Evolutionary conservation across 192 early-diverging fungal genomes (phyloP).

Genomic region (Gaertneriomyces semiglobifer): DNA sequence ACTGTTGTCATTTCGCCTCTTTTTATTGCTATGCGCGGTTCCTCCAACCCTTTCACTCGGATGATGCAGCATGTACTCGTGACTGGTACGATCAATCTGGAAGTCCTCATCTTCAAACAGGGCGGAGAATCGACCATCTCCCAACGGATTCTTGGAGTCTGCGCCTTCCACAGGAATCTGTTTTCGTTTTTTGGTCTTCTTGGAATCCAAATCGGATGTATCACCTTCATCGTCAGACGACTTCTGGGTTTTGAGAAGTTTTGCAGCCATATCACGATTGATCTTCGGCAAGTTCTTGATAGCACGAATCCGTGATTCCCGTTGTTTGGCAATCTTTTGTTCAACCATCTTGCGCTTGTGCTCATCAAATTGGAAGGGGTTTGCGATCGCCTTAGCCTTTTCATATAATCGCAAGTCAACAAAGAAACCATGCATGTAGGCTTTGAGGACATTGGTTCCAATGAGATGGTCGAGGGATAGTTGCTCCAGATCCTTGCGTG

Average conservation of each 20-base stretch:
- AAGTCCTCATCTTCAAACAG: constrained; percentile 90
- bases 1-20: constrained; percentile 1
- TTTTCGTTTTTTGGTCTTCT: constrained; percentile 42
- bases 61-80: constrained; percentile 77
- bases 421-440: constrained; percentile 99
- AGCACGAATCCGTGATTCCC: constrained; percentile 82
- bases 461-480: constrained; percentile 89
- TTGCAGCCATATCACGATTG: constrained; percentile 80
- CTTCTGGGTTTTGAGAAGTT: constrained; percentile 53
- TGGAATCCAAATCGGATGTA: constrained; percentile 27
- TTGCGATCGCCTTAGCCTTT: constrained; percentile 90
- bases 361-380: constrained; percentile 94
- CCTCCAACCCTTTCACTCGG: constrained; percentile 39
- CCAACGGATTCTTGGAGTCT: constrained; percentile 51
- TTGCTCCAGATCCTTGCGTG: constrained; percentile 75
- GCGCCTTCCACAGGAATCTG: constrained; percentile 6
- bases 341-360: constrained; percentile 74
- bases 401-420: constrained; percentile 93
- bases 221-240: constrained; percentile 43
- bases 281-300: constrained; percentile 87
- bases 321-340: constrained; percentile 80
- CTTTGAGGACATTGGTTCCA: constrained; percentile 86
- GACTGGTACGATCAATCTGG: constrained; percentile 77
- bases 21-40: constrained; percentile 9
- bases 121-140: constrained; percentile 81